Evolutionary conservation across 225 moss, liverwort and hornwort species (phyloP).

Genomic region (Ulota crispa): DNA sequence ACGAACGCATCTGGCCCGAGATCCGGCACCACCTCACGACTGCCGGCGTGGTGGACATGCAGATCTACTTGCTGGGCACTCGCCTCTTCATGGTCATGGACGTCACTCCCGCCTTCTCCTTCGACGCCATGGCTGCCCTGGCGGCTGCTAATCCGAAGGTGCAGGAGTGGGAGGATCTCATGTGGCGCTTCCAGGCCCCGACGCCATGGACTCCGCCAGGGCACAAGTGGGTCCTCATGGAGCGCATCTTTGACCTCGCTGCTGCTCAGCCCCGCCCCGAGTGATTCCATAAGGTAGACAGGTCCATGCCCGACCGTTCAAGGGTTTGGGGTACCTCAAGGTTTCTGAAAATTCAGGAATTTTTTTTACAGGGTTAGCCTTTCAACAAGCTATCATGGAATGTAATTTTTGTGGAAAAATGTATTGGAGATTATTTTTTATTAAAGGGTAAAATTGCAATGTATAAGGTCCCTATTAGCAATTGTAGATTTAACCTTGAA

Average conservation of each 20-base stretch:
- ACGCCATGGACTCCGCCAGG: constrained; percentile 27
- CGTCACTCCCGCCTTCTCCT: constrained; percentile 4
- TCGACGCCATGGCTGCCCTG: constrained; percentile 12
- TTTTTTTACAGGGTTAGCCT: too few relatives aligned
- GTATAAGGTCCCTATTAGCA: too few relatives aligned
- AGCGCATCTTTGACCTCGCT: constrained; percentile 28
- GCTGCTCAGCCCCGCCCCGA: background rate
- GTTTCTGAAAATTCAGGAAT: background rate
- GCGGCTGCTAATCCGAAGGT: constrained; percentile 19
- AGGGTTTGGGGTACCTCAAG: too few relatives aligned
- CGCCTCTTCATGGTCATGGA: constrained; percentile 33
- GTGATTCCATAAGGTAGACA: background rate
- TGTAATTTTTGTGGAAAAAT: too few relatives aligned
- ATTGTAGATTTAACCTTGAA: too few relatives aligned
- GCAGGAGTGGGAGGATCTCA: constrained; percentile 29
- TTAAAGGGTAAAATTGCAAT: too few relatives aligned
- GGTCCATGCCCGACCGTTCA: too few relatives aligned
- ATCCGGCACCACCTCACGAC: constrained; percentile 2
- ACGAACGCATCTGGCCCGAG: constrained; percentile 33
- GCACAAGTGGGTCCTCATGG: constrained; percentile 26
- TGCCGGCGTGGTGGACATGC: constrained; percentile 26
- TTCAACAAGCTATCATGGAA: too few relatives aligned
- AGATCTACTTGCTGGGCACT: constrained; percentile 23
- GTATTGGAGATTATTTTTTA: too few relatives aligned
- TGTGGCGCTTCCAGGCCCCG: constrained; percentile 22